Conservation (phyloP, 2,329 filamentous ascomycete species). For the Xylariaceae sp. region DNA sequence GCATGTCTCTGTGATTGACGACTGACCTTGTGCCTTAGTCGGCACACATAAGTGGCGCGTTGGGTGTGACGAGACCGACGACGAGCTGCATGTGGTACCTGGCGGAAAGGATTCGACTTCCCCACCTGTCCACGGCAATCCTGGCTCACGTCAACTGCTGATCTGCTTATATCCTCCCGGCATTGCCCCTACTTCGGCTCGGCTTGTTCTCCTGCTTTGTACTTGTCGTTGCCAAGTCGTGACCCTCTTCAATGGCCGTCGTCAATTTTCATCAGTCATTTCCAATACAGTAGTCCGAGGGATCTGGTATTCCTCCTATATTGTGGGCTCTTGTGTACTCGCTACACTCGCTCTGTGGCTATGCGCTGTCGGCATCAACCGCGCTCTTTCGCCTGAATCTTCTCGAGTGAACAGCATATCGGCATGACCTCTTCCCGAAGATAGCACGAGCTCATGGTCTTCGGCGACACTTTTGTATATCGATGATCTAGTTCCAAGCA, state of each 20-base stretch:
- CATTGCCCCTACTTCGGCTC: slow-evolving; percentile 16
- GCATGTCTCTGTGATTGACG: slow-evolving; percentile 9
- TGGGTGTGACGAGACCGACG: slow-evolving; percentile 21
- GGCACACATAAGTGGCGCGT: slow-evolving; percentile 1
- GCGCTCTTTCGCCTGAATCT: too few relatives aligned
- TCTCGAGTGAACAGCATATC: too few relatives aligned
- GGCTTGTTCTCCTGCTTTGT: slow-evolving; percentile 9
- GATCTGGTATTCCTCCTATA: slow-evolving; percentile 33
- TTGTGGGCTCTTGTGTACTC: too few relatives aligned
- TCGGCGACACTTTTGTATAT: too few relatives aligned
- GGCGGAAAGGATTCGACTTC: slow-evolving; percentile 18
- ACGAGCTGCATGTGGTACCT: slow-evolving; percentile 19
- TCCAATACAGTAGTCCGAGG: slow-evolving; percentile 28
- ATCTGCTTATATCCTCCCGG: slow-evolving; percentile 17
- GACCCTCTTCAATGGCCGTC: slow-evolving; percentile 20
- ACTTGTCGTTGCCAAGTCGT: slow-evolving; percentile 14
- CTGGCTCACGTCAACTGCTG: slow-evolving; percentile 15
- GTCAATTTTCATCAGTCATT: slow-evolving; percentile 16
- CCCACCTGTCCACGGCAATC: slow-evolving; percentile 19
- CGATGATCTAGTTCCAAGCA: too few relatives aligned
- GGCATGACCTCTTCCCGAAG: too few relatives aligned
- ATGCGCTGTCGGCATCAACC: too few relatives aligned
- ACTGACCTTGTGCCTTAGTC: too few relatives aligned
- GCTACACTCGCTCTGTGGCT: too few relatives aligned
- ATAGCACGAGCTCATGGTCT: too few relatives aligned